Evolutionary conservation across 2,329 filamentous ascomycete genomes (phyloP), one percentile per base, ranked within the genome.

Genomic region (Zymoseptoria pseudotritici): DNA sequence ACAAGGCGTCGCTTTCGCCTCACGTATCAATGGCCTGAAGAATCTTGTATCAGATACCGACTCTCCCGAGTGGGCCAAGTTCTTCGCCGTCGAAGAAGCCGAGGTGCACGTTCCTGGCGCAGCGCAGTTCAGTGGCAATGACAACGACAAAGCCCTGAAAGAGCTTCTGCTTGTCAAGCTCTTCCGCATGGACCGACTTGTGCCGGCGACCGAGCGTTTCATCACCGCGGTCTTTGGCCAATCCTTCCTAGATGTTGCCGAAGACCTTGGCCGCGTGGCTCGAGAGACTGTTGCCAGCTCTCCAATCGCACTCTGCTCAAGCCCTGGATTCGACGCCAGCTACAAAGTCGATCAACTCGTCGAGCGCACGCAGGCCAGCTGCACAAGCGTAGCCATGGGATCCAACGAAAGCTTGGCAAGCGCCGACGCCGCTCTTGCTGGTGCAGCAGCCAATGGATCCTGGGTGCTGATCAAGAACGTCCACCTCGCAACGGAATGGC

Each of bases 391-490:
- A 71, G 95, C 95, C 69, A 99, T 99, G 94, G 94, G 94, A 71
- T 97, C 94, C 53, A 95, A 95, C 71, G 94, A 99, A 80, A 90
- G 91, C 72, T 81, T 95, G 19, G 86, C 92, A 60, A 94, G 87
- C 63, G 94, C 94, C 19, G 94, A 99, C 80, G 96, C 96, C 76
- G 94, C 95, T 29, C 91, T 99, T 71, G 89, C 85, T 76, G 91
- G 91, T 69, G 94, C 94, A 9, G 93, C 94, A 4, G 90, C 95
- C 59, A 89, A 87, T 17, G 94, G 94, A 66, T 91, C 87, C 24
- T 99, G 94, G 94, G 95, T 99, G 9, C 83, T 99, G 62, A 87
- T 99, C 82, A 99, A 99, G 84, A 99, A 99, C 79, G 94, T 99
- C 20, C 94, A 99, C 75, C 83, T 99, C 63, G 91, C 93, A 29